Evolutionary conservation across 2,329 filamentous ascomycete genomes (phyloP), one percentile per base, ranked within the genome.

Genomic region (Penicillium sp.): DNA sequence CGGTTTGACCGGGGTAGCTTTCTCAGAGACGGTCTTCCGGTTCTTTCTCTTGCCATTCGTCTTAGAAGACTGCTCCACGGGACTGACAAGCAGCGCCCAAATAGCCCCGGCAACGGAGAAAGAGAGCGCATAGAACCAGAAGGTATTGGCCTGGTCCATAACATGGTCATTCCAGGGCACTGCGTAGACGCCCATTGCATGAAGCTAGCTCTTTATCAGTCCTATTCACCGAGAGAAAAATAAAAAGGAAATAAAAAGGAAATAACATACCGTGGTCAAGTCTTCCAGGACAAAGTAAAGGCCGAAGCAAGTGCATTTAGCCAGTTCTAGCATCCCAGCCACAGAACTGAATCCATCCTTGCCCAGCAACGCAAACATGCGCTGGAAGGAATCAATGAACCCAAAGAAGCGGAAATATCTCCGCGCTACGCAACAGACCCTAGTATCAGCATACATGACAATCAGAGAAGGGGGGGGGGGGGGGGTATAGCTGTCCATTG

Each of bases 361-460:
- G 38, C 58, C 45, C 15, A 71, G 64, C 78, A 84, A 31, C 3
- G 69, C 67, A 68, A 80, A 81, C 1, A 85, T 83, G 2, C 75
- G 70, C 25, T 77, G 69, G 64, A 89, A 87, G 49, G 79, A 81
- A 46, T 86, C 84, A 52, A 89, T 73, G 69, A 88, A 90, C 66
- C 86, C 86, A 70, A 90, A 88, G 57, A 89, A 77, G 13, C 89
- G 85, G 69, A 91, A 81, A 73, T 84, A 86, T 23, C 88, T 83
- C 38, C 89, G 81, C 31, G 75, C 80, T 81, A 43, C 56, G 27
- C 27, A 29, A 42, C n/a, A 47, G 15, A 9, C 33, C 5, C 50
- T 9, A 58, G 31, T 46, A 55, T 59, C 41, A 62, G 53, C 15
- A 54, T 51, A 37, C 29, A 35, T 35, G 4, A 29, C 27, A 29